Conservation (phyloP, 495 filamentous ascomycete species). For the Podospora conica region DNA sequence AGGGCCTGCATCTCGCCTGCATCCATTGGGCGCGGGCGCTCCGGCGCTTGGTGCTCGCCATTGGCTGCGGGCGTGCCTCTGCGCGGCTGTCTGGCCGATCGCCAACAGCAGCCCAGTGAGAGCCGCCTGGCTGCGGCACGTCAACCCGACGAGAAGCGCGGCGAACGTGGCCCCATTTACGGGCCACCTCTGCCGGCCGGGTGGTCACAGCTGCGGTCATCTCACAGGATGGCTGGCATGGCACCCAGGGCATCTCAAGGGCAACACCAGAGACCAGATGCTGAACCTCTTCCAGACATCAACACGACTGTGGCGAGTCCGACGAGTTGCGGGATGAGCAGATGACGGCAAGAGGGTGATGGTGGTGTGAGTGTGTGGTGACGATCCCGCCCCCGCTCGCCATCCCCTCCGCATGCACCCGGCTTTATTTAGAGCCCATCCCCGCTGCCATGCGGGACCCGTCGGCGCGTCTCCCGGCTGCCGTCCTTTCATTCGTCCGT, state of each 20-base stretch:
- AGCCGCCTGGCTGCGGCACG: slow-evolving; percentile 1
- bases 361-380: not conserved
- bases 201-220: not conserved
- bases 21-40: not conserved
- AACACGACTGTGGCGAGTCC: not conserved
- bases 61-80: not conserved
- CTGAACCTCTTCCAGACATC: not conserved
- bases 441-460: not conserved
- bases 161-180: slow-evolving; percentile 15
- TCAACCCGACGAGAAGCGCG: not conserved
- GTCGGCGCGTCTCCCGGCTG: not conserved
- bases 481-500: not conserved
- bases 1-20: not conserved
- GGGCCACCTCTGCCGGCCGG: not conserved
- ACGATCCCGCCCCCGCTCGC: not conserved
- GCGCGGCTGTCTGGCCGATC: slow-evolving; percentile 4
- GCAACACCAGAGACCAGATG: not conserved
- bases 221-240: too few species aligned
- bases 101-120: slow-evolving; percentile 1
- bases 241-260: too few species aligned
- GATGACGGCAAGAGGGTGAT: not conserved
- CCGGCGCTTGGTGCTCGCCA: slow-evolving; percentile 10
- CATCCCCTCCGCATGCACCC: not conserved
- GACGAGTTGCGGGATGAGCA: not conserved
- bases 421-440: not conserved